A percentile compares a stretch with the other conserved stretches of the same genome.
phyloP scores from a whole-genome alignment of 163 green algal species.

The Chlamydomonas reinhardtii region DNA sequence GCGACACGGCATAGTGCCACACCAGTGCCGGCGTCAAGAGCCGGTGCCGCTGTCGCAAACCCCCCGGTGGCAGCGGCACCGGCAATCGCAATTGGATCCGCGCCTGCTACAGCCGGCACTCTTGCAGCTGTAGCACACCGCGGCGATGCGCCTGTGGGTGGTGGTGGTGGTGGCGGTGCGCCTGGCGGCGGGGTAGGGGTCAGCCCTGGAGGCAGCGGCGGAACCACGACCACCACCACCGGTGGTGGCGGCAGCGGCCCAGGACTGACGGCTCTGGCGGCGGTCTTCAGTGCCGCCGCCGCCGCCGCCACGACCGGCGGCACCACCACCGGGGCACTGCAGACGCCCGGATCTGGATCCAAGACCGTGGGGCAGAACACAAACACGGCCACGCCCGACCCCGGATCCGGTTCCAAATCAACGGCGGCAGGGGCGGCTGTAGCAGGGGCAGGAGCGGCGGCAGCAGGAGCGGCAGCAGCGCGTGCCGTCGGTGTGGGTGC shows the following conservation, averaged over 20 bases:
- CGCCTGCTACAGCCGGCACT: too few relatives aligned
- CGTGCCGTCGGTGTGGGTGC: too few relatives aligned
- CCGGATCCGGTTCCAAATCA: conserved; percentile 22
- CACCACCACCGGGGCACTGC: not conserved
- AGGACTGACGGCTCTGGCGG: not conserved
- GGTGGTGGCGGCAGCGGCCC: not conserved
- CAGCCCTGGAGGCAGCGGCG: not conserved
- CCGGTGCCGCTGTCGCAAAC: too few relatives aligned
- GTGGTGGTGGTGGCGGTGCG: too few relatives aligned
- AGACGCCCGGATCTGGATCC: not conserved
- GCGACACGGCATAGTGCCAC: too few relatives aligned
- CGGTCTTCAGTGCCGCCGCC: not conserved
- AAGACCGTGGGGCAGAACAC: not conserved
- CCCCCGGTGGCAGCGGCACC: too few relatives aligned
- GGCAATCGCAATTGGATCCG: too few relatives aligned
- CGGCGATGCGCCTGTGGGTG: not conserved
- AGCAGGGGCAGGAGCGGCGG: too few relatives aligned
- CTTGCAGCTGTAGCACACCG: too few relatives aligned
- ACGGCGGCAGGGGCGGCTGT: not conserved
- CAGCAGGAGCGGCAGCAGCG: too few relatives aligned
- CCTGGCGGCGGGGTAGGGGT: too few relatives aligned
- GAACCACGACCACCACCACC: not conserved
- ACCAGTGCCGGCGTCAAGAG: too few relatives aligned
- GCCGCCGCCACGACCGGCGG: not conserved
- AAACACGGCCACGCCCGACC: not conserved